Evolutionary conservation across 2,329 filamentous ascomycete species (phyloP).

Genomic region (Dactylellina leptospora): DNA sequence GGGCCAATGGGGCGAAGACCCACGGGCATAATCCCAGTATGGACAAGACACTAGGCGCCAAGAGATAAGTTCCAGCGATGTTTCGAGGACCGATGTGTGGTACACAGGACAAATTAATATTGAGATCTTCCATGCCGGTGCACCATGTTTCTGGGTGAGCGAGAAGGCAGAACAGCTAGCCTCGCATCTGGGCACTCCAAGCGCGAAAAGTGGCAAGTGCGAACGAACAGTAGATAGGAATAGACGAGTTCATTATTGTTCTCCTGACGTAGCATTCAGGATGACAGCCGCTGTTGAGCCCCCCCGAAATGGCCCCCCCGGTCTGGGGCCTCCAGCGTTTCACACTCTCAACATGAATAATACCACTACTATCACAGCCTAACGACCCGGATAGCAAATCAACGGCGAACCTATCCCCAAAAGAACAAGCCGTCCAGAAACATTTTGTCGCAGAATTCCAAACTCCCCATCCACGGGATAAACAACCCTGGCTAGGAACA

Average conservation of each 20-base stretch:
- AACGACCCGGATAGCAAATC: background rate
- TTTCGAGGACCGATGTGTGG: constrained; percentile 24
- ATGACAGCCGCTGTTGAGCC: constrained; percentile 19
- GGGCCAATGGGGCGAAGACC: constrained; percentile 17
- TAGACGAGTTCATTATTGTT: constrained; percentile 18
- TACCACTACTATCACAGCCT: background rate
- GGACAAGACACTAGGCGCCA: constrained; percentile 42
- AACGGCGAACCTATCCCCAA: constrained; percentile 1
- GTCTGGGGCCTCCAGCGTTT: constrained; percentile 44
- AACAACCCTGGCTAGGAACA: constrained; percentile 42
- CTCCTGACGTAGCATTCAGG: constrained; percentile 13
- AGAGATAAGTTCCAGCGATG: constrained; percentile 42
- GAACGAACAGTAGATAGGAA: constrained; percentile 23
- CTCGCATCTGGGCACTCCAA: background rate
- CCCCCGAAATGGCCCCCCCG: constrained; percentile 6
- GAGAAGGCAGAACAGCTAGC: background rate
- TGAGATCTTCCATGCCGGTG: constrained; percentile 14
- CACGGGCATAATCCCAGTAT: constrained; percentile 10
- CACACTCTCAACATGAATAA: constrained; percentile 22
- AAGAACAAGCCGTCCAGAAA: constrained; percentile 24
- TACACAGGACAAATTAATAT: constrained; percentile 28
- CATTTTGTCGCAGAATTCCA: constrained; percentile 45
- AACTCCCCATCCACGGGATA: constrained; percentile 46
- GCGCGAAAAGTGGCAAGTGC: constrained; percentile 31
- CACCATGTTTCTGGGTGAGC: constrained; percentile 5